phyloP scores from a whole-genome alignment of 768 basidiomycete species.

The Mrakia gelida region DNA sequence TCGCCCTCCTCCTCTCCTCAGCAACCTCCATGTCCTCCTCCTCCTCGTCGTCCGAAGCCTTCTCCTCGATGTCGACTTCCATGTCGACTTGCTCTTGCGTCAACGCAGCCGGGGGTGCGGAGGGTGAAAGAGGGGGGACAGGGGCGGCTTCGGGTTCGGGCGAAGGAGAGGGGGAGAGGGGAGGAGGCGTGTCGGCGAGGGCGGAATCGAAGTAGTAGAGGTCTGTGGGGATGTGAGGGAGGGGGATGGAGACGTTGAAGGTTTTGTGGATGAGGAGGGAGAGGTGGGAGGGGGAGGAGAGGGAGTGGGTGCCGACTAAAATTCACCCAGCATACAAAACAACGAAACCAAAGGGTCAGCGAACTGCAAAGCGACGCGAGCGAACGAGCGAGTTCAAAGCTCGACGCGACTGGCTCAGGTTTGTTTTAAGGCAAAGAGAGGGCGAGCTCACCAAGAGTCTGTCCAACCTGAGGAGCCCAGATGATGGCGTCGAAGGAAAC shows the following conservation, averaged over 20 bases:
- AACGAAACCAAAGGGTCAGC: not conserved
- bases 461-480: conserved; percentile 81
- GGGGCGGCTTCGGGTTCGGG: conserved; percentile 61
- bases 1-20: not conserved
- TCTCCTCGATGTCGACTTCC: conserved; percentile 35
- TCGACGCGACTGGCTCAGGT: not conserved
- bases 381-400: not conserved
- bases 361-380: not conserved
- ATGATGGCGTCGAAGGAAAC: conserved; percentile 76
- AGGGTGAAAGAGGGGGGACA: conserved; percentile 18
- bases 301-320: conserved; percentile 75
- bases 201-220: conserved; percentile 72
- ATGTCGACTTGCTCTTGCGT: conserved; percentile 35
- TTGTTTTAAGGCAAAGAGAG: not conserved
- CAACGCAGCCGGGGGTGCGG: too few species aligned
- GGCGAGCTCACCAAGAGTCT: conserved; percentile 65
- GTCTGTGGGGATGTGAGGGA: conserved; percentile 77
- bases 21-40: conserved; percentile 18
- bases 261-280: conserved; percentile 83
- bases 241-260: conserved; percentile 92
- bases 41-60: conserved; percentile 35
- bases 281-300: conserved; percentile 88
- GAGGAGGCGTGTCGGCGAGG: conserved; percentile 58
- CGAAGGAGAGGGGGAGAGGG: conserved; percentile 38
- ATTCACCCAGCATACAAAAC: too few species aligned